Conservation (phyloP, 257 asterid genomes). For the Ophiorrhiza pumila region DNA sequence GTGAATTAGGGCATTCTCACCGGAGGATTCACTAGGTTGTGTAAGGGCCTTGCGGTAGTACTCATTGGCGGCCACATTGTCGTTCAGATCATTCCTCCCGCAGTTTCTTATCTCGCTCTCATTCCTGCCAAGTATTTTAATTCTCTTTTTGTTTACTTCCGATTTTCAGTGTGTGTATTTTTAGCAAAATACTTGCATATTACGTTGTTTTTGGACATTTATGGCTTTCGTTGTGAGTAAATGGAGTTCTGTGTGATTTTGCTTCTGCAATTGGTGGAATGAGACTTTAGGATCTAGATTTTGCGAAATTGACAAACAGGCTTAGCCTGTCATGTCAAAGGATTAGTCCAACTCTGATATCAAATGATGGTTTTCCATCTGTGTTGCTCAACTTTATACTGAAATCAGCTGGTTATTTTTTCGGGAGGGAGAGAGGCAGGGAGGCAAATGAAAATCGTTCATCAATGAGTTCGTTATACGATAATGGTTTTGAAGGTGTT, state of each 20-base stretch:
- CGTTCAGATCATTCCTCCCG: constrained; percentile 67
- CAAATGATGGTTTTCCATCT: not conserved
- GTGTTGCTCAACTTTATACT: not conserved
- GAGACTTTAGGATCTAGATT: not conserved
- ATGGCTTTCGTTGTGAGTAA: not conserved
- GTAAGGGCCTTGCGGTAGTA: constrained; percentile 84
- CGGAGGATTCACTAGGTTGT: constrained; percentile 75
- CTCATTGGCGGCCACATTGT: constrained; percentile 78
- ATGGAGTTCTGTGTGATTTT: not conserved
- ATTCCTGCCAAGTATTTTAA: constrained; percentile 80
- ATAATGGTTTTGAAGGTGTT: not conserved
- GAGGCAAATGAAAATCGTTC: not conserved
- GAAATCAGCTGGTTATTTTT: not conserved
- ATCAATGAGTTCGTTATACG: not conserved
- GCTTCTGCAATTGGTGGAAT: not conserved
- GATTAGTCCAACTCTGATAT: not conserved
- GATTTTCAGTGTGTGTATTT: not conserved
- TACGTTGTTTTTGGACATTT: not conserved
- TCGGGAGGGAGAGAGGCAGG: not conserved
- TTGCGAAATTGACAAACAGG: not conserved
- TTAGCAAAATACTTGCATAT: not conserved
- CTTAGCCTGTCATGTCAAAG: not conserved
- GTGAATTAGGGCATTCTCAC: constrained; percentile 36
- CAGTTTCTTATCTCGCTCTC: constrained; percentile 78
- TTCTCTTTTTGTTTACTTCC: not conserved